Percentiles rank a stretch among this genome's conserved stretches.
Conservation (phyloP, 2,329 filamentous ascomycete species). For the Trichoderma sp. region DNA sequence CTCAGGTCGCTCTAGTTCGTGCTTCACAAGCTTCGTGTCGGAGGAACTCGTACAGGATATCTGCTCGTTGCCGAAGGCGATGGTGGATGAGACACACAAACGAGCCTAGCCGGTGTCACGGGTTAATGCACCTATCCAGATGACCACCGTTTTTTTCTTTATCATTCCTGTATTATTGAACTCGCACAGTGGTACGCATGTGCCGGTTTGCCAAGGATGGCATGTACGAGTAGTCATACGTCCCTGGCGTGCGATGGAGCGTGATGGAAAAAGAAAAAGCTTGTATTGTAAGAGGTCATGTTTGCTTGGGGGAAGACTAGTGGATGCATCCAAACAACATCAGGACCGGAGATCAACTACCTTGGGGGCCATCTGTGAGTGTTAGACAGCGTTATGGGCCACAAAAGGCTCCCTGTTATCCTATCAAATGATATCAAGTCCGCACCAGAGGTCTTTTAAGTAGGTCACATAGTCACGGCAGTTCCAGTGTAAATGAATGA, state of each 20-base stretch:
- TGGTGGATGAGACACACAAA: conserved; percentile 3
- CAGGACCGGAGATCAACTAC: neutral
- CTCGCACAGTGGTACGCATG: neutral
- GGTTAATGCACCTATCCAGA: neutral
- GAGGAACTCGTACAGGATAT: neutral
- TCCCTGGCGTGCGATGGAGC: neutral
- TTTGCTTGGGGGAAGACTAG: neutral
- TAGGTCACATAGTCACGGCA: neutral
- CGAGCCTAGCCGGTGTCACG: neutral
- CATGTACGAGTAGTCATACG: neutral
- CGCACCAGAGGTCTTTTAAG: neutral
- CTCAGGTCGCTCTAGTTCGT: neutral
- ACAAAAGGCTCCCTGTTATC: neutral
- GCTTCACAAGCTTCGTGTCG: conserved; percentile 6
- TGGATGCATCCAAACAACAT: neutral
- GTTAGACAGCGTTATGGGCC: neutral
- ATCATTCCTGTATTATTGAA: neutral
- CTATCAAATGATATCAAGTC: neutral
- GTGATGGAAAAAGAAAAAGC: neutral
- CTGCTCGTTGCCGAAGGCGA: neutral
- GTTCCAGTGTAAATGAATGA: neutral
- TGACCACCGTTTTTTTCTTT: neutral
- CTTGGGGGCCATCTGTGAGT: neutral
- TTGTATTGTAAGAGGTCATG: neutral
- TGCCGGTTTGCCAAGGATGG: neutral